These are phyloP conservation scores for Eucalyptus sp. DNA, from an alignment of 345 rosid species.

Conservation along the genomic window DNA sequence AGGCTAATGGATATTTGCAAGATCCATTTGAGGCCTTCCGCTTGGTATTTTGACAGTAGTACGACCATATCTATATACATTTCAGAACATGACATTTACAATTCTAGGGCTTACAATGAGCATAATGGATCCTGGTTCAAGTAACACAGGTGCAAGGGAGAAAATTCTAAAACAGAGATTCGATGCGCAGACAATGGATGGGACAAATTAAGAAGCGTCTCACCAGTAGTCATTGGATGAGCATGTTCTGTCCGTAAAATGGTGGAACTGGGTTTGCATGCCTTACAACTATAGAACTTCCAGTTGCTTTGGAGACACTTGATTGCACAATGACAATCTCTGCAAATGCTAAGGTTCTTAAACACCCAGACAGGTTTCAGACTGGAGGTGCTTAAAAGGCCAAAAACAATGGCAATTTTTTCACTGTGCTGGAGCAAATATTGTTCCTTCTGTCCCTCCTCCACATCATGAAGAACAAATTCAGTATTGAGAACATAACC, in stretches of 20 bases:
- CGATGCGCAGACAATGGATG: not conserved
- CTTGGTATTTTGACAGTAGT: rapidly evolving
- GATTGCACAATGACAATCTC: constrained; percentile 46
- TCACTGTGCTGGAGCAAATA: not conserved
- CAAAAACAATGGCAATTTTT: not conserved
- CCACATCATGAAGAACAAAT: not conserved
- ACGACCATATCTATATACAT: not conserved
- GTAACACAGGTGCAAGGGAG: not conserved
- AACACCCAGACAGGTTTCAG: not conserved
- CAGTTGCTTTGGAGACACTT: constrained; percentile 6
- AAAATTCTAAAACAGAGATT: not conserved
- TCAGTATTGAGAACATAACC: not conserved
- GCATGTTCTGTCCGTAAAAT: constrained; percentile 40
- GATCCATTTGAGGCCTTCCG: not conserved
- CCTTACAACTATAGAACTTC: not conserved
- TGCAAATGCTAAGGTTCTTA: constrained; percentile 52
- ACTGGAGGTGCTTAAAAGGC: not conserved
- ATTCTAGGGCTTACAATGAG: not conserved
- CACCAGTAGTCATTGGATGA: constrained; percentile 61
- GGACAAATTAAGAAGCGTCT: not conserved
- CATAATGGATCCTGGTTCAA: not conserved
- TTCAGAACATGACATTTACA: not conserved
- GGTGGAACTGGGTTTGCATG: constrained; percentile 58
- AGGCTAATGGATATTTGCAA: too few species aligned
- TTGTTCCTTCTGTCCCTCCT: not conserved